Evolutionary conservation across 1,284 basidiomycete genomes (phyloP).

Genomic region (Coniferiporia sulphurascens): DNA sequence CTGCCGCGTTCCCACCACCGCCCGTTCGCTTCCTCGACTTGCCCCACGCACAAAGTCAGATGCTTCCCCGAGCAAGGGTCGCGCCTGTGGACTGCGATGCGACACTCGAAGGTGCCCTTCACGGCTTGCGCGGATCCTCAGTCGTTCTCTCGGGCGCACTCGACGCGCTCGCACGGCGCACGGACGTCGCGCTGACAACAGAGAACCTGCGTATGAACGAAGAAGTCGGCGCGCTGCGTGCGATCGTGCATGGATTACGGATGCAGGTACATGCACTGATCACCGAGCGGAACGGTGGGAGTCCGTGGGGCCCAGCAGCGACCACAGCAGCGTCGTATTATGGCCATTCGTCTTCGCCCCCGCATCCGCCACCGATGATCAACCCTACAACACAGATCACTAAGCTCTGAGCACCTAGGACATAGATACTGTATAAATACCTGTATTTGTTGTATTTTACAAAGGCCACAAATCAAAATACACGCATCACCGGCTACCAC

Average conservation of each 20-base stretch:
- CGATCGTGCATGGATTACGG: constrained; percentile 70
- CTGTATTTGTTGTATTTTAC: neutral
- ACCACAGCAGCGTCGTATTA: constrained; percentile 2
- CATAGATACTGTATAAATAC: neutral
- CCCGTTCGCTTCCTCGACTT: constrained; percentile 13
- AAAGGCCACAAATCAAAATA: too few relatives aligned
- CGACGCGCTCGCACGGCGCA: constrained; percentile 58
- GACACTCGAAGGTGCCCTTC: constrained; percentile 56
- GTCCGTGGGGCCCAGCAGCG: constrained; percentile 1
- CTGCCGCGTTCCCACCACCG: constrained; percentile 10
- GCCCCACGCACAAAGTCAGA: constrained; percentile 20
- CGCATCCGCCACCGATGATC: constrained; percentile 2
- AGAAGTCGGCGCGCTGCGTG: constrained; percentile 69
- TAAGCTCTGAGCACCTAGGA: constrained; percentile 8
- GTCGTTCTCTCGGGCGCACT: constrained; percentile 53
- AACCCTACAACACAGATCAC: constrained; percentile 12
- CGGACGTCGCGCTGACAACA: constrained; percentile 63
- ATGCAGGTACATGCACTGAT: constrained; percentile 55
- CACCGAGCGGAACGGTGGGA: constrained; percentile 11
- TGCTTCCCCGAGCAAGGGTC: neutral
- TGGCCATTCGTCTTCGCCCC: neutral
- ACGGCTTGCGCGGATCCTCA: constrained; percentile 55
- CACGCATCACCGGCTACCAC: too few relatives aligned
- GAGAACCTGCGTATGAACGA: constrained; percentile 71
- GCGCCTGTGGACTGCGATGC: constrained; percentile 56